phyloP scores from a whole-genome alignment of 75 land plant species.

The Adiantum capillusveneris region DNA sequence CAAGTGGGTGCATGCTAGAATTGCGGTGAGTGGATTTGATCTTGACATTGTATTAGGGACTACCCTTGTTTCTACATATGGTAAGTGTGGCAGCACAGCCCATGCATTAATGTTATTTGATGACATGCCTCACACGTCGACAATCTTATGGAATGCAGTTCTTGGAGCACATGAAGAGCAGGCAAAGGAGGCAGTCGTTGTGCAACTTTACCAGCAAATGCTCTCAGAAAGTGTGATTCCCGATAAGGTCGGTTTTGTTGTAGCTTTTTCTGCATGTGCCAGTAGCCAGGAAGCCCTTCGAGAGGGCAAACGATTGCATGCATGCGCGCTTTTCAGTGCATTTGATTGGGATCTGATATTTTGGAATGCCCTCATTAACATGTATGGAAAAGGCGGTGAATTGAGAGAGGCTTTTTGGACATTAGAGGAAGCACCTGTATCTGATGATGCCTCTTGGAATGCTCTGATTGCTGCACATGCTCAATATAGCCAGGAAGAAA shows the following conservation, averaged over 20 bases:
- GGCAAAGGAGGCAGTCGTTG: neutral
- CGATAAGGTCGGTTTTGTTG: constrained; percentile 8
- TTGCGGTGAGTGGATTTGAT: neutral
- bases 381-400: neutral
- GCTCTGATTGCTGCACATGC: constrained; percentile 13
- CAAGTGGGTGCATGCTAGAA: constrained; percentile 4
- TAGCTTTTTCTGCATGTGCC: constrained; percentile 9
- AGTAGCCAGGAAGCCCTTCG: neutral
- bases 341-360: neutral
- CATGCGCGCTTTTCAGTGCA: neutral
- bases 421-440: neutral
- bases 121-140: neutral
- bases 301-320: neutral
- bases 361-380: constrained; percentile 5
- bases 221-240: neutral
- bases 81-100: constrained; percentile 12
- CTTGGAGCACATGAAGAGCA: constrained; percentile 9
- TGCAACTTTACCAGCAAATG: constrained; percentile 17
- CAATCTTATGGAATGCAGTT: constrained; percentile 14
- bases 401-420: neutral
- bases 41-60: constrained; percentile 3
- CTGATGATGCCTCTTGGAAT: constrained; percentile 6
- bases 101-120: constrained; percentile 11
- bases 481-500: neutral
- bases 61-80: constrained; percentile 4